Evolutionary conservation across 2,329 filamentous ascomycete genomes (phyloP).

Genomic region (Magnaporthales sp.): DNA sequence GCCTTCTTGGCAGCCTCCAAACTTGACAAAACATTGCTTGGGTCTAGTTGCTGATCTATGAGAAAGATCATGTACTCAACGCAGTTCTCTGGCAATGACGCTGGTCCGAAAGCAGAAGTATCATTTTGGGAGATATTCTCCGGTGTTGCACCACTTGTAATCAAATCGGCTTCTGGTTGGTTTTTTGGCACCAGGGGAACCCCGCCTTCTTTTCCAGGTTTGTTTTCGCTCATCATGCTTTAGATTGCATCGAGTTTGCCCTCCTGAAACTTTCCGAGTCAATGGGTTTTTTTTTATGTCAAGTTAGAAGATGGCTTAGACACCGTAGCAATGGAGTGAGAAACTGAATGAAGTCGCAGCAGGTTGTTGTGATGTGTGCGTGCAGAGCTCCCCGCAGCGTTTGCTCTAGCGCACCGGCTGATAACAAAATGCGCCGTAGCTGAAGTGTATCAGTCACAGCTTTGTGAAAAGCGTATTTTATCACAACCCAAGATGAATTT

Average conservation of each 20-base stretch:
- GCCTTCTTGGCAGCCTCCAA: conserved; percentile 67
- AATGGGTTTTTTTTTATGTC: neutral
- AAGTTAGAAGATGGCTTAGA: neutral
- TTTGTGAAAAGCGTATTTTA: neutral
- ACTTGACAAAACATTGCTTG: conserved; percentile 49
- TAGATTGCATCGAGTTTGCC: neutral
- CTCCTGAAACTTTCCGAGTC: neutral
- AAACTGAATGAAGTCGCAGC: neutral
- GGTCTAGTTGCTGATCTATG: conserved; percentile 47
- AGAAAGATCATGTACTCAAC: conserved; percentile 79
- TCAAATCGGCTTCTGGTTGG: neutral
- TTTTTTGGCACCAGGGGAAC: neutral
- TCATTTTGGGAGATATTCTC: neutral
- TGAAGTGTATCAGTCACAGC: neutral
- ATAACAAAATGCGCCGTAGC: neutral
- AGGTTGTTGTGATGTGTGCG: neutral
- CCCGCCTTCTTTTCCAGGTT: neutral
- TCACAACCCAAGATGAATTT: neutral
- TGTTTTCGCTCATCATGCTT: neutral
- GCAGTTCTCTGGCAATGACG: conserved; percentile 64
- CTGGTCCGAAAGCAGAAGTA: neutral
- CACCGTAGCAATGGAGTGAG: neutral
- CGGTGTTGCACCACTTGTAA: neutral
- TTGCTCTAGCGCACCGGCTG: neutral
- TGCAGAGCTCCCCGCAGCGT: neutral